Conservation (phyloP, 1,284 basidiomycete genomes). For the Ustilago sp. region DNA sequence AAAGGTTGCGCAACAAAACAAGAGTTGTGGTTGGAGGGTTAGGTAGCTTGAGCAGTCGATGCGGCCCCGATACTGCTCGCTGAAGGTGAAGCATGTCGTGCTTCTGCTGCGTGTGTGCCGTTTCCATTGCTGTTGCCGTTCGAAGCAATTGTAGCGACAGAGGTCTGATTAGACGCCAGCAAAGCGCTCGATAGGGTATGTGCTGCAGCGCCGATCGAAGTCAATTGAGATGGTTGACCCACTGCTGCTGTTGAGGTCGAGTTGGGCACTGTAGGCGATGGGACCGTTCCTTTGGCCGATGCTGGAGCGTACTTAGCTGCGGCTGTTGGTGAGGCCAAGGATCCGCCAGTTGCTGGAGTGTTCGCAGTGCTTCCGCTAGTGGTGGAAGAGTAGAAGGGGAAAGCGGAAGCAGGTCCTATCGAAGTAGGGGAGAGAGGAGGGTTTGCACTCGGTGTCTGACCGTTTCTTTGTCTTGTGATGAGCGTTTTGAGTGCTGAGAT, state of each 20-base stretch:
- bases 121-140: conserved; percentile 2
- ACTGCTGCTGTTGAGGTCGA: conserved; percentile 1
- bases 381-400: conserved; percentile 29
- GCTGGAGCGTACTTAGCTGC: conserved; percentile 12
- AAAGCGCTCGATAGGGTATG: conserved; percentile 27
- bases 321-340: conserved; percentile 13
- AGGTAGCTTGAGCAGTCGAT: conserved; percentile 6
- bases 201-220: conserved; percentile 44
- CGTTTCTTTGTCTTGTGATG: conserved; percentile 72
- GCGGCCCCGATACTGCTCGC: background rate
- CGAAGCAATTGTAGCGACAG: background rate
- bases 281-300: conserved; percentile 4
- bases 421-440: conserved; percentile 38
- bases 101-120: background rate
- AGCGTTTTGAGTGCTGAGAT: conserved; percentile 90
- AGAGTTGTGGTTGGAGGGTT: background rate
- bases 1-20: background rate
- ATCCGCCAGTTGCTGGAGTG: background rate
- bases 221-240: conserved; percentile 12
- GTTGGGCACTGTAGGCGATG: conserved; percentile 7
- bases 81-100: conserved; percentile 7
- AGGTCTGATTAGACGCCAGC: conserved; percentile 11
- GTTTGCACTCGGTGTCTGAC: conserved; percentile 25
- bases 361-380: background rate
- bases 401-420: conserved; percentile 9